Evolutionary conservation across 2,329 filamentous ascomycete genomes (phyloP).

Genomic region (Hypoxylon sp.): DNA sequence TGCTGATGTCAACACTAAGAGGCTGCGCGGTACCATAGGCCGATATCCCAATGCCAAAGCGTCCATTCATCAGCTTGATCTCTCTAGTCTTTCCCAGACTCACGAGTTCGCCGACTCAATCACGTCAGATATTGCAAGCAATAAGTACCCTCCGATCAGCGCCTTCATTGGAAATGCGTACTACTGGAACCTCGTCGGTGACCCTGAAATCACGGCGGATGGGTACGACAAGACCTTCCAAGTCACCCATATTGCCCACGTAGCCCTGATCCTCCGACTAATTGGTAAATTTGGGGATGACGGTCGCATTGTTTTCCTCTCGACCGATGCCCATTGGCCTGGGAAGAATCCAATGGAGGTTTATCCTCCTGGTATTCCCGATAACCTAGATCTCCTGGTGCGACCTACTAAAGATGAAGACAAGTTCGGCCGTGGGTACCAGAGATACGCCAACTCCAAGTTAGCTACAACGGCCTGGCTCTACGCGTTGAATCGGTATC

Average conservation of each 20-base stretch:
- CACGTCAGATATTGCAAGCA: slow-evolving; percentile 47
- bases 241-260: slow-evolving; percentile 58
- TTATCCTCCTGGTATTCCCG: slow-evolving; percentile 55
- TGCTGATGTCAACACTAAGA: slow-evolving; percentile 51
- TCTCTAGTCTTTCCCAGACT: slow-evolving; percentile 54
- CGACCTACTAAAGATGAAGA: slow-evolving; percentile 55
- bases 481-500: slow-evolving; percentile 57
- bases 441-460: slow-evolving; percentile 62
- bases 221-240: slow-evolving; percentile 59
- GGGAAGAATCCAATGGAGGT: slow-evolving; percentile 58
- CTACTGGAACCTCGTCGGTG: slow-evolving; percentile 55
- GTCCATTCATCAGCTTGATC: slow-evolving; percentile 55
- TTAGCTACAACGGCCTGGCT: slow-evolving; percentile 57
- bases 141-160: slow-evolving; percentile 52
- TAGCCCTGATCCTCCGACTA: slow-evolving; percentile 56
- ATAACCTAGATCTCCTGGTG: slow-evolving; percentile 56
- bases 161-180: slow-evolving; percentile 59
- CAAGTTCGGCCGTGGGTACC: slow-evolving; percentile 58
- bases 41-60: slow-evolving; percentile 57
- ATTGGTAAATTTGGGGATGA: slow-evolving; percentile 75
- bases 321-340: slow-evolving; percentile 56
- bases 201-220: slow-evolving; percentile 54
- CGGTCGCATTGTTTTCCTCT: slow-evolving; percentile 47
- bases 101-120: slow-evolving; percentile 53
- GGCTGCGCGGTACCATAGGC: slow-evolving; percentile 45